Percentiles rank a stretch among this genome's conserved stretches.
phyloP scores from a whole-genome alignment of 257 asterid species.

The Solanum okadae region DNA sequence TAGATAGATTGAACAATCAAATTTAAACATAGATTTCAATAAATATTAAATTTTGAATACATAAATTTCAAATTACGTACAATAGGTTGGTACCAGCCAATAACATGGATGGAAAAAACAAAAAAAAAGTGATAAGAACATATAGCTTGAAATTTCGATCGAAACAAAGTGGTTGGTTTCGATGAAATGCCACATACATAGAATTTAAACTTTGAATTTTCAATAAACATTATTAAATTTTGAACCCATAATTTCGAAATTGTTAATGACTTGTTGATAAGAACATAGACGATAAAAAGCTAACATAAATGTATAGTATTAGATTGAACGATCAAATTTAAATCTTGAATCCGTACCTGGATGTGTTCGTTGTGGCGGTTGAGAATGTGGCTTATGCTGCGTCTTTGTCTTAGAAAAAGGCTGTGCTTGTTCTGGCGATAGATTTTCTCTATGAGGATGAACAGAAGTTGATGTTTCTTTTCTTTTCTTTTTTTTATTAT shows the following conservation, averaged over 20 bases:
- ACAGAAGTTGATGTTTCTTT: slow-evolving; percentile 9
- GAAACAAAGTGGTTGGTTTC: not conserved
- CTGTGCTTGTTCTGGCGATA: slow-evolving; percentile 19
- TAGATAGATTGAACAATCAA: not conserved
- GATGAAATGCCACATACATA: not conserved
- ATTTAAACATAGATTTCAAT: no score
- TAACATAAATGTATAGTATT: not conserved
- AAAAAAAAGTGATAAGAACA: not conserved
- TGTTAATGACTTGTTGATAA: not conserved
- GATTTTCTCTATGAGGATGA: slow-evolving; percentile 17
- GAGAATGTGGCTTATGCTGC: not conserved
- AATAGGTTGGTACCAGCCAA: not conserved
- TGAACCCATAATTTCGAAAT: not conserved
- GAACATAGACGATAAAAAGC: not conserved
- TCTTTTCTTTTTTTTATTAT: slow-evolving; percentile 4
- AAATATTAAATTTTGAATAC: not conserved
- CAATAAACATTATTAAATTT: not conserved
- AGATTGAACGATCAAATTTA: not conserved
- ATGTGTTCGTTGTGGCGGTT: slow-evolving; percentile 6
- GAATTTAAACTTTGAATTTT: not conserved
- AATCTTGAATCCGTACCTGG: slow-evolving; percentile 8
- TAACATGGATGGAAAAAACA: not conserved
- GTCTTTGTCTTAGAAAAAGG: slow-evolving; percentile 11
- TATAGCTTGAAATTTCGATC: not conserved
- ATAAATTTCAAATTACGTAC: not conserved